phyloP scores from a whole-genome alignment of 768 basidiomycete genomes.

The Mycena maculata region DNA sequence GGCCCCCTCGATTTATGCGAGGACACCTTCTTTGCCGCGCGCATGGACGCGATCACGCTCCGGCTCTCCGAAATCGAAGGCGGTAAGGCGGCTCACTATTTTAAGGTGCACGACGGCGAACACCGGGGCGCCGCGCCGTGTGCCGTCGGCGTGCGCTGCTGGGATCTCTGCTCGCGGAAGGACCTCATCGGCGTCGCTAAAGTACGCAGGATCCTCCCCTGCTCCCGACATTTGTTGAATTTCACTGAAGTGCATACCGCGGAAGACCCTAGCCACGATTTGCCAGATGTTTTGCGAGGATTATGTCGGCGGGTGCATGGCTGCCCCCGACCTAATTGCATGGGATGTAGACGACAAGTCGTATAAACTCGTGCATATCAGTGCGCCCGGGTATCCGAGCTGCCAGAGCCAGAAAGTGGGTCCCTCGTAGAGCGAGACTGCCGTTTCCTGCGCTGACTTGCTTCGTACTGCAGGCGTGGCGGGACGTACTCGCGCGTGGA shows the following conservation, averaged over 20 bases:
- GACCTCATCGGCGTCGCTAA: slow-evolving; percentile 61
- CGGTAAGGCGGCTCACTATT: slow-evolving; percentile 55
- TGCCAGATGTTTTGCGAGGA: slow-evolving; percentile 30
- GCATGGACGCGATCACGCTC: slow-evolving; percentile 61
- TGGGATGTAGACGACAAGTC: neutral
- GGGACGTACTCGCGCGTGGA: slow-evolving; percentile 34
- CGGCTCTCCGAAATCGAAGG: slow-evolving; percentile 65
- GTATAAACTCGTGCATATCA: slow-evolving; percentile 21
- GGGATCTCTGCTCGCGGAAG: slow-evolving; percentile 66
- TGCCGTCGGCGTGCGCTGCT: slow-evolving; percentile 76
- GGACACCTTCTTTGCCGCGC: slow-evolving; percentile 71
- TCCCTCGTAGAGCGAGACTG: neutral
- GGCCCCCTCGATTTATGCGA: slow-evolving; percentile 80
- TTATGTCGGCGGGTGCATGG: slow-evolving; percentile 9
- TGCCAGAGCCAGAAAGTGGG: slow-evolving; percentile 16
- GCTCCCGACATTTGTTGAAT: neutral
- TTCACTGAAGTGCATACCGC: slow-evolving; percentile 2
- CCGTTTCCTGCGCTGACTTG: neutral
- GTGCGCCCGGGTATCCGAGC: slow-evolving; percentile 8
- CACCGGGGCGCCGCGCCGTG: slow-evolving; percentile 64
- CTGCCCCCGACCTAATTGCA: slow-evolving; percentile 16
- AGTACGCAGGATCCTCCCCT: neutral
- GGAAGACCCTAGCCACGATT: neutral
- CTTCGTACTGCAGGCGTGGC: slow-evolving; percentile 35
- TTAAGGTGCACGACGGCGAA: slow-evolving; percentile 58